Base-by-base conservation (phyloP, 2,329 filamentous ascomycete species). In the Beauveria sp. region DNA sequence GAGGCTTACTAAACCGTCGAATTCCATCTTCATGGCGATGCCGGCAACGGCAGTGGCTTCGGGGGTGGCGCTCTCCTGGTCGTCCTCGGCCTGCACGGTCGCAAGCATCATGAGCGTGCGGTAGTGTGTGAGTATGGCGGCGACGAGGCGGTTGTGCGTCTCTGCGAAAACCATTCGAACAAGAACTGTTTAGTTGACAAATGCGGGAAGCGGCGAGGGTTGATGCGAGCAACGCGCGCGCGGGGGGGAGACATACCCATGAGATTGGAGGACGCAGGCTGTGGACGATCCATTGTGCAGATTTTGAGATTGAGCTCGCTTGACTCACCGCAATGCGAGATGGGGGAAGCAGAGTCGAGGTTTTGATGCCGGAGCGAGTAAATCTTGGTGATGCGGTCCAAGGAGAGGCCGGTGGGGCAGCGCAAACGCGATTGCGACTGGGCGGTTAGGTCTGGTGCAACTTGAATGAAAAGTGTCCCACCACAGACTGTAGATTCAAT, bases 11-110 rank as follows among this genome's bases (percentile, higher is more conserved):
- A 79, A 67, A 3, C 75, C 75, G 61, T 79, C 76, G 55, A 79
- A 79, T 58, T 79, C 76, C 67, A 76, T 75, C 68, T 77, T 76
- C 71, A 78, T 77, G 43, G 76, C 75, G 34, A 79, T 74, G 49
- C 76, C 74, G 5, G 74, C 71, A 34, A 78, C 76, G 55, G 76
- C 74, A 62, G 77, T 75, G 64, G 74, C 71, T 58, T 77, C 73
- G 0, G 76, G 75, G 61, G 74, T 76, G 63, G 73, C 72, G 61
- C 72, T 75, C 64, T 71, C 71, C 42, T 70, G 69, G 61, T 77
- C 76, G 53, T 70, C 74, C 26, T 76, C 72, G 20, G 74, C 75
- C 45, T 78, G 76, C 45, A 75, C 72, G 34, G 77, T 79, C 54
- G 76, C 75, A 14, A 77, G 71, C 71, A 76, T 74, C 69, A 77